These are phyloP conservation scores for Mucor indicus DNA, from an alignment of 371 early-diverging fungal genomes.

Conservation along the genomic window DNA sequence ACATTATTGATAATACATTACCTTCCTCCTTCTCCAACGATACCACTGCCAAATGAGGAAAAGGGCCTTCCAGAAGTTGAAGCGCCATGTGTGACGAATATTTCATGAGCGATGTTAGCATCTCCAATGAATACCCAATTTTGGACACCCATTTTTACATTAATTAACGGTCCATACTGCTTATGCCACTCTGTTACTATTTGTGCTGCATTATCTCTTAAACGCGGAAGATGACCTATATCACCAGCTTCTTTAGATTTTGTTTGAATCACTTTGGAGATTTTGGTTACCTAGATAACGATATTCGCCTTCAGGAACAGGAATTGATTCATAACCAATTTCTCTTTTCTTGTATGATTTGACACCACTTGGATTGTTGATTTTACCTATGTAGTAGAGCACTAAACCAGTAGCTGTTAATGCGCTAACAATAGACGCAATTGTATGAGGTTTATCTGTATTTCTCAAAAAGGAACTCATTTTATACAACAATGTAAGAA, in stretches of 20 bases:
- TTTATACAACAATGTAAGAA: too few species aligned
- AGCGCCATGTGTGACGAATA: conserved; percentile 11
- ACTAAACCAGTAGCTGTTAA: neutral
- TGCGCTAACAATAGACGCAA: neutral
- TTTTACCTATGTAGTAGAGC: neutral
- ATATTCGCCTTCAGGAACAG: neutral
- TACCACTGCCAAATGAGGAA: conserved; percentile 6
- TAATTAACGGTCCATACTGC: conserved; percentile 15
- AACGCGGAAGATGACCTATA: conserved; percentile 9
- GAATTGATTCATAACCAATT: neutral
- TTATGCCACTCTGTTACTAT: conserved; percentile 19
- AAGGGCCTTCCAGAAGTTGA: conserved; percentile 12
- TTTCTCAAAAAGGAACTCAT: too few species aligned
- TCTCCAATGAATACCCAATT: conserved; percentile 20
- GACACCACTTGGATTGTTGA: neutral
- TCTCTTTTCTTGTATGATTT: neutral
- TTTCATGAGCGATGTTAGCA: conserved; percentile 13
- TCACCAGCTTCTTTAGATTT: neutral
- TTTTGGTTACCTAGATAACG: conserved; percentile 12
- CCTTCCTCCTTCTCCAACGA: conserved; percentile 9
- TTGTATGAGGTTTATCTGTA: too few species aligned
- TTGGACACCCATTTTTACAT: conserved; percentile 15
- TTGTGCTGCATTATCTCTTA: conserved; percentile 8
- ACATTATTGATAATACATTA: too few species aligned
- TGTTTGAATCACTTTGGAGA: neutral